Percentiles rank a stretch among this genome's conserved stretches.
These are phyloP conservation scores for Colletotrichum sp. DNA, from an alignment of 2,329 filamentous ascomycete species.

Conservation along the genomic window DNA sequence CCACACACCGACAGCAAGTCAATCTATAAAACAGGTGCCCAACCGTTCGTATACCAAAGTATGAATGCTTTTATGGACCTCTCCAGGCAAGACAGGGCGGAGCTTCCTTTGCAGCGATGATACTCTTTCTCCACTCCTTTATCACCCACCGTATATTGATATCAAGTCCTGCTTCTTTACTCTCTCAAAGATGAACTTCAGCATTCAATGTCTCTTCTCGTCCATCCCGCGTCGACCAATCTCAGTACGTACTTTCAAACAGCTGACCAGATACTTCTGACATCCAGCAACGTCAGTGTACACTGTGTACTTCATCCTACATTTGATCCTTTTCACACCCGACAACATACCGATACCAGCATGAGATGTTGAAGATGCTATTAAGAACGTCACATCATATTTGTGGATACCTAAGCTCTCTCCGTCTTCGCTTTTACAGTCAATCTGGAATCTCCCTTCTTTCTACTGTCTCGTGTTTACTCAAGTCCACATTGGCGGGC, in stretches of 20 bases:
- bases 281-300: neutral
- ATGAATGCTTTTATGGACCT: too few species aligned
- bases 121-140: too few species aligned
- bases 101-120: too few species aligned
- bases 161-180: too few species aligned
- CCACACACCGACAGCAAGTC: neutral
- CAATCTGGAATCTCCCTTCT: neutral
- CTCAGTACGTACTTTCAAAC: fast-evolving
- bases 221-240: neutral
- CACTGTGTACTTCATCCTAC: neutral
- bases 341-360: neutral
- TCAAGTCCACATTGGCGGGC: neutral
- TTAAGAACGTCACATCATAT: neutral
- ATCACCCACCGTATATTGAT: too few species aligned
- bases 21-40: too few species aligned
- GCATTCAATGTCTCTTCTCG: neutral
- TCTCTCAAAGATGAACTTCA: neutral
- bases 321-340: neutral
- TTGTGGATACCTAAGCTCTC: neutral
- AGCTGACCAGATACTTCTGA: neutral
- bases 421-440: neutral
- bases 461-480: neutral
- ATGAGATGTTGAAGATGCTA: neutral
- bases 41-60: too few species aligned
- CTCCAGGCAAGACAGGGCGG: too few species aligned